phyloP scores from a whole-genome alignment of 192 early-diverging fungal species.

The Backusella morwellensis region DNA sequence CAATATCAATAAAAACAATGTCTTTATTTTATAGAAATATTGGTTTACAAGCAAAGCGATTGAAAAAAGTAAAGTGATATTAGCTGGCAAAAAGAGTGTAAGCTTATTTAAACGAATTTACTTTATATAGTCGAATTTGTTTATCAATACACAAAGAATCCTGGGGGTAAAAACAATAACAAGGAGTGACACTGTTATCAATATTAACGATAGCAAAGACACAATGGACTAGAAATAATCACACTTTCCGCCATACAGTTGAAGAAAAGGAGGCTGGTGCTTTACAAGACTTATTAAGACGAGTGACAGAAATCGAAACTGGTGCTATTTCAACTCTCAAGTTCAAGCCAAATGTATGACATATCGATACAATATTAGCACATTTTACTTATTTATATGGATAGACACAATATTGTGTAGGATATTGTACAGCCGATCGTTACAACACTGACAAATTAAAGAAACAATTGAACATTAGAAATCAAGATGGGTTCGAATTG shows the following conservation, averaged over 20 bases:
- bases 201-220: background rate
- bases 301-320: background rate
- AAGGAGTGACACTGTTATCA: background rate
- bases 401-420: background rate
- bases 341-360: background rate
- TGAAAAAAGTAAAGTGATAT: background rate
- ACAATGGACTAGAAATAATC: background rate
- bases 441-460: background rate
- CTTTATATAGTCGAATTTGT: background rate
- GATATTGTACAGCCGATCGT: background rate
- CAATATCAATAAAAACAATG: background rate
- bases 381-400: background rate
- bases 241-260: background rate
- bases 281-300: background rate
- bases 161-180: background rate
- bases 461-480: background rate
- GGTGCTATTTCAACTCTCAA: background rate
- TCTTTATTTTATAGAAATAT: background rate
- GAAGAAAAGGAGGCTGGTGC: background rate
- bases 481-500: background rate
- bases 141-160: background rate
- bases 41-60: background rate
- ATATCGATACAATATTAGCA: background rate
- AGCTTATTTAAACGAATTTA: background rate
- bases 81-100: no score